Conservation (phyloP, 257 asterid species). For the Rehmannia glutinosa region DNA sequence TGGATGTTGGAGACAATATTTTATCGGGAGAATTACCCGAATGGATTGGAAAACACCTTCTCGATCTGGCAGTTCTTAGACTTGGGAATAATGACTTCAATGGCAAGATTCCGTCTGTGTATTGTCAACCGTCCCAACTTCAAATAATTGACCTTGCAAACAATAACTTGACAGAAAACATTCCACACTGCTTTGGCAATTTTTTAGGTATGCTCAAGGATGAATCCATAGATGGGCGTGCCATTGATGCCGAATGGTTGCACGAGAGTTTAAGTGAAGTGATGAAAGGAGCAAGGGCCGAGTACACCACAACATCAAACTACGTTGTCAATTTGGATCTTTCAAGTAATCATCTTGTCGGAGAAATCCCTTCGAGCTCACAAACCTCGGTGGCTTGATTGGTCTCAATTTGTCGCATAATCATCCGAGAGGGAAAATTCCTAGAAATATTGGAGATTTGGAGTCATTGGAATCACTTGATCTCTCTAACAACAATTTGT, state of each 20-base stretch:
- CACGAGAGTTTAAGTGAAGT: background rate
- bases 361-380: background rate
- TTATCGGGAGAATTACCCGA: too few relatives aligned
- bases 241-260: background rate
- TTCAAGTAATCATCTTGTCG: background rate
- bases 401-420: background rate
- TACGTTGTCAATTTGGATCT: background rate
- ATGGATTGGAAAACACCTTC: too few relatives aligned
- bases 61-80: too few relatives aligned
- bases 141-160: background rate
- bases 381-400: background rate
- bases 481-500: background rate
- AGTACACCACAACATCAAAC: background rate
- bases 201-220: background rate
- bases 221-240: too few relatives aligned
- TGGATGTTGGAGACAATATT: background rate
- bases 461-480: background rate
- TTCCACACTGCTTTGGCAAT: constrained; percentile 2
- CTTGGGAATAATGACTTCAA: too few relatives aligned
- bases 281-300: background rate
- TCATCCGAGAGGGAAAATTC: background rate
- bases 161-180: background rate
- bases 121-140: background rate
- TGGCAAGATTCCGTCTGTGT: background rate
- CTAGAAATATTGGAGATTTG: background rate